These are phyloP conservation scores for Trifolium subterraneum DNA, from an alignment of 306 rosid species.

Conservation along the genomic window DNA sequence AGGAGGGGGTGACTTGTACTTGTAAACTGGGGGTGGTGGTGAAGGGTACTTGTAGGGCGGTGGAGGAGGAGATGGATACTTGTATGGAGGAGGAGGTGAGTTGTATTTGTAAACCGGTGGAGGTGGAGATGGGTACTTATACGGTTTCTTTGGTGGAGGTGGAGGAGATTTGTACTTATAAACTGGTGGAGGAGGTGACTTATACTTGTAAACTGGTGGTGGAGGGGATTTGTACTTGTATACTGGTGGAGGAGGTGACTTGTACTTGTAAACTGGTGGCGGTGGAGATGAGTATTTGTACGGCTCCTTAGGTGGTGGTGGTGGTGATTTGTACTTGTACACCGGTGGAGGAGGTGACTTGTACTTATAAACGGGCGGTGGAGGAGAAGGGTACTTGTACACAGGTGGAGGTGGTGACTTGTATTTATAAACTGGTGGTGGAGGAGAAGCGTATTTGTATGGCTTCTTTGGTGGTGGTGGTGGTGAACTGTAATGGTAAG, in stretches of 20 bases:
- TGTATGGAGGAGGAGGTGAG: constrained; percentile 40
- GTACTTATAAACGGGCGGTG: constrained; percentile 19
- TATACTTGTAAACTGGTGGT: constrained; percentile 31
- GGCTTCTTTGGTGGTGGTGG: constrained; percentile 38
- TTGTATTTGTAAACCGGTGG: constrained; percentile 3
- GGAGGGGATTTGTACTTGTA: not conserved
- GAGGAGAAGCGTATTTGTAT: constrained; percentile 38
- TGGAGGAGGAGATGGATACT: constrained; percentile 5
- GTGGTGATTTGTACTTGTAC: constrained; percentile 25
- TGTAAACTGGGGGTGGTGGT: constrained; percentile 8
- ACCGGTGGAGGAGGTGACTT: not conserved
- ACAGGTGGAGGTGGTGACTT: constrained; percentile 19
- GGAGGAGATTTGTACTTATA: constrained; percentile 14
- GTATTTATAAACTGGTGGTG: constrained; percentile 30
- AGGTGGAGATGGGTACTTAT: not conserved
- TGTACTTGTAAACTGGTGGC: not conserved
- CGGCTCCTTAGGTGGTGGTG: not conserved
- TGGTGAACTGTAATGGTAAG: constrained; percentile 33
- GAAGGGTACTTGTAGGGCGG: not conserved
- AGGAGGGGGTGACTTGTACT: constrained; percentile 8
- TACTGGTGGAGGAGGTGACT: not conserved
- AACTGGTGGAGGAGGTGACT: constrained; percentile 6
- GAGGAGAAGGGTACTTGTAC: constrained; percentile 3
- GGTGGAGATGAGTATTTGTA: constrained; percentile 1
- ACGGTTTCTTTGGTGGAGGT: constrained; percentile 2